Evolutionary conservation across 805 yeast genomes (phyloP), one percentile per base, ranked within the genome.

Genomic region (Teunomyces barrocoloradensis): DNA sequence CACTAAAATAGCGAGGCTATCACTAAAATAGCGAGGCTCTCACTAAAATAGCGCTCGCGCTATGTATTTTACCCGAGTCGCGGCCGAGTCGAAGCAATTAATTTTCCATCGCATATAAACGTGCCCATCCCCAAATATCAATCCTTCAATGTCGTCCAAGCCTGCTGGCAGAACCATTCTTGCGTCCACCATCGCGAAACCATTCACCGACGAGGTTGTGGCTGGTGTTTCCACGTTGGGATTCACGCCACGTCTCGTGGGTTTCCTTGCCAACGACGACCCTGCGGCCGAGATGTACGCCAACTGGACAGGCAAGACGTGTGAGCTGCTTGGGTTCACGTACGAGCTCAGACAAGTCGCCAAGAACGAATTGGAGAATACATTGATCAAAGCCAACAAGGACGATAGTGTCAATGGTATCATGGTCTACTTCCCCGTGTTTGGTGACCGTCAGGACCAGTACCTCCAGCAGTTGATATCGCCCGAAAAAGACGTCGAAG

Each of bases 261-360:
- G 99, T 0, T 82, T 94, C 51, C 73, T 94, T 36, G 97, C 97
- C 12, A 94, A 94, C 65, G 74, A 77, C 12, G 99, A 94, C 58
- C 98, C 97, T 2, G 97, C 98, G 10, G 98, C 97, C 5, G 79
- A 79, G 59, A 87, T 87, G 87, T 94, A 94, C 65, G 98, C 99
- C 42, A 84, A 82, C 43, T 94, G 97, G 97, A 92, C 99, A 0
- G 87, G 86, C 25, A 91, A 89, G 63, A 92, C 98, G 0, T 82
- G 94, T 55, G 85, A 82, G 59, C 83, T 87, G 17, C 69, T 90
- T 48, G 99, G 99, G 0, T 90, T 94, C 69, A 71, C 79, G 30
- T 94, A 89, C 65, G 92, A 90, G 63, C 71, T 94, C 53, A 69
- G 87, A 27, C 78, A 81, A 57, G 83, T 86, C 15, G 80, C 79